phyloP scores from a whole-genome alignment of 306 rosid genomes.

The Ceratonia siliqua region DNA sequence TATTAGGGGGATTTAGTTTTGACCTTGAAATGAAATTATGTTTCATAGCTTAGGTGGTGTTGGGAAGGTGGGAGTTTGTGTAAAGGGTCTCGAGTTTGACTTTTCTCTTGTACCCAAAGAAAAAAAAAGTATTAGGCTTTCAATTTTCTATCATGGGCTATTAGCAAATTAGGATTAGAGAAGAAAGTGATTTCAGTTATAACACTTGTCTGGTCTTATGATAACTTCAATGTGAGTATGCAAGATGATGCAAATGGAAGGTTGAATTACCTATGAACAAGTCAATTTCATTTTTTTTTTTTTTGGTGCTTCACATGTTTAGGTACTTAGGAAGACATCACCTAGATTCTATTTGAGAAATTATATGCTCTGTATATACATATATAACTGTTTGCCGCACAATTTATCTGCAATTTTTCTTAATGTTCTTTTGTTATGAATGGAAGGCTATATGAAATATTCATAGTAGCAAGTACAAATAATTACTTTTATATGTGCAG shows the following conservation, averaged over 20 bases:
- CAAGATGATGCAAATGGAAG: constrained; percentile 61
- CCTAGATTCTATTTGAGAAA: constrained; percentile 19
- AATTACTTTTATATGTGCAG: constrained; percentile 46
- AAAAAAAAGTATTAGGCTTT: not conserved
- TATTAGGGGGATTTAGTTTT: not conserved
- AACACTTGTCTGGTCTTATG: constrained; percentile 18
- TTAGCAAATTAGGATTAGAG: not conserved
- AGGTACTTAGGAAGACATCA: constrained; percentile 53
- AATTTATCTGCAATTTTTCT: constrained; percentile 11
- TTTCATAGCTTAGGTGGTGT: too few species aligned
- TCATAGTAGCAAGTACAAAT: not conserved
- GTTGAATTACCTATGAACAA: constrained; percentile 79
- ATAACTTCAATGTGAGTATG: constrained; percentile 57
- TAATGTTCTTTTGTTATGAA: constrained; percentile 25
- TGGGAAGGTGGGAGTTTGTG: too few species aligned
- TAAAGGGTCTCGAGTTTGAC: too few species aligned
- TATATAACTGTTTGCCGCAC: not conserved
- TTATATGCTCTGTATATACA: not conserved
- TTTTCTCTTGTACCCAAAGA: too few species aligned
- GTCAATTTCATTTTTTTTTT: constrained; percentile 97
- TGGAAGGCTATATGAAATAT: constrained; percentile 24
- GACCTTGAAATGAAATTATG: not conserved
- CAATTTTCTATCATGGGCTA: not conserved
- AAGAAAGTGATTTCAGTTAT: constrained; percentile 19
- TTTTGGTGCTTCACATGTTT: constrained; percentile 87